Conservation (phyloP, 2,329 filamentous ascomycete species). For the Dothidotthia symphoricarpi region DNA sequence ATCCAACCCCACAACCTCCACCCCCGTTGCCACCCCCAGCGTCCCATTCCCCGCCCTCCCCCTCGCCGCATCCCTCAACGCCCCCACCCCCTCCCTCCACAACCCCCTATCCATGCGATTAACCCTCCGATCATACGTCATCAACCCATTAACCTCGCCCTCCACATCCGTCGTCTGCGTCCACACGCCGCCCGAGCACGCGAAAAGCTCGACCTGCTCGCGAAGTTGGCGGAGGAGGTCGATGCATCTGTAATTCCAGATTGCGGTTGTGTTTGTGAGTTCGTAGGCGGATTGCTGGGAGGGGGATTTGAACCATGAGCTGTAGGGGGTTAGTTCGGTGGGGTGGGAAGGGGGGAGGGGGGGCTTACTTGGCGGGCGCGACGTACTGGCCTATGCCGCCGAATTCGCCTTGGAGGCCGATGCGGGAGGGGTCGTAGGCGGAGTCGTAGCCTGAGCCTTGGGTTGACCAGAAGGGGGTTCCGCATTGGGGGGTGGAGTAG, state of each 20-base stretch:
- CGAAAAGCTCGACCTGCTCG: conserved; percentile 54
- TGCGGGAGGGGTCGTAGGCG: conserved; percentile 54
- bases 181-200: conserved; percentile 68
- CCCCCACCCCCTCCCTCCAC: too few species aligned
- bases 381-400: conserved; percentile 67
- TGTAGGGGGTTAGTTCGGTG: conserved; percentile 24
- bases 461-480: conserved; percentile 65
- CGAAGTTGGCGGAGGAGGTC: conserved; percentile 49
- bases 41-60: background rate
- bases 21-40: too few species aligned
- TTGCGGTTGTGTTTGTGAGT: conserved; percentile 56
- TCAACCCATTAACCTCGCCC: conserved; percentile 69
- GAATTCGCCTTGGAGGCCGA: conserved; percentile 70
- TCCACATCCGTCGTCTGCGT: conserved; percentile 75
- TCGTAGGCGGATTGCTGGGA: conserved; percentile 65
- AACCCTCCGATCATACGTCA: conserved; percentile 66
- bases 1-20: too few species aligned
- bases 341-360: background rate
- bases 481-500: conserved; percentile 70
- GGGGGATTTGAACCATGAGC: conserved; percentile 62
- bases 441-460: conserved; percentile 53
- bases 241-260: conserved; percentile 67
- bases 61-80: conserved; percentile 48
- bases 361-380: conserved; percentile 57
- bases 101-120: conserved; percentile 56